Percentiles rank a stretch among this genome's conserved stretches.
phyloP scores from a whole-genome alignment of 1,284 basidiomycete genomes.

The Paramarasmius palmivorus region DNA sequence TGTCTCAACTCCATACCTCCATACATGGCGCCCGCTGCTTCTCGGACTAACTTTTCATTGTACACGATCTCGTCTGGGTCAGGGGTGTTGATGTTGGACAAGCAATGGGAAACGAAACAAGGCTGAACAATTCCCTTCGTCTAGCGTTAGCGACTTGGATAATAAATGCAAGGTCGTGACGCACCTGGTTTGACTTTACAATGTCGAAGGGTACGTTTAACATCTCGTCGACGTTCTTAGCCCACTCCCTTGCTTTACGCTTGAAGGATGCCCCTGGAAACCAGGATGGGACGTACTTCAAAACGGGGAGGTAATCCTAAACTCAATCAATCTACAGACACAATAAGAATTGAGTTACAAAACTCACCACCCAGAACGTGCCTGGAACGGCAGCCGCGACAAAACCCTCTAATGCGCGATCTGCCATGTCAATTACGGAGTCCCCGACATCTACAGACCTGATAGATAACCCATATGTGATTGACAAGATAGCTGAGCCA shows the following conservation, averaged over 20 bases:
- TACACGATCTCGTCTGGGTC: not conserved
- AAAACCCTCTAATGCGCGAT: slow-evolving; percentile 33
- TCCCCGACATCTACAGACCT: slow-evolving; percentile 25
- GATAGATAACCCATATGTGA: slow-evolving; percentile 36
- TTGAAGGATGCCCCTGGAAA: slow-evolving; percentile 29
- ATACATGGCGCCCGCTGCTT: not conserved
- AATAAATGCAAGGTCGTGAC: not conserved
- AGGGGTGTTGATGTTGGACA: not conserved
- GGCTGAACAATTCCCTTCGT: not conserved
- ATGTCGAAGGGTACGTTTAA: slow-evolving; percentile 19
- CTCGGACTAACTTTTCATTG: not conserved
- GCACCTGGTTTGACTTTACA: slow-evolving; percentile 23
- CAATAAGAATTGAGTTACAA: slow-evolving; percentile 25
- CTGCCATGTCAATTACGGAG: slow-evolving; percentile 35
- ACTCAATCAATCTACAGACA: slow-evolving; percentile 9
- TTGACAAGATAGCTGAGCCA: slow-evolving; percentile 37
- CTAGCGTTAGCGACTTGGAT: not conserved
- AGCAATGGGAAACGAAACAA: slow-evolving; percentile 5
- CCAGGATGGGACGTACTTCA: slow-evolving; percentile 27
- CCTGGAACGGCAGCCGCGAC: slow-evolving; percentile 32
- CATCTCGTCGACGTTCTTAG: slow-evolving; percentile 15
- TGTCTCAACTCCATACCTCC: not conserved
- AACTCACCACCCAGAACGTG: slow-evolving; percentile 30
- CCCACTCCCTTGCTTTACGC: slow-evolving; percentile 15
- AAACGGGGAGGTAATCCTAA: slow-evolving; percentile 12